Base-by-base conservation (phyloP, 1,284 basidiomycete species). In the Naganishia albida region DNA sequence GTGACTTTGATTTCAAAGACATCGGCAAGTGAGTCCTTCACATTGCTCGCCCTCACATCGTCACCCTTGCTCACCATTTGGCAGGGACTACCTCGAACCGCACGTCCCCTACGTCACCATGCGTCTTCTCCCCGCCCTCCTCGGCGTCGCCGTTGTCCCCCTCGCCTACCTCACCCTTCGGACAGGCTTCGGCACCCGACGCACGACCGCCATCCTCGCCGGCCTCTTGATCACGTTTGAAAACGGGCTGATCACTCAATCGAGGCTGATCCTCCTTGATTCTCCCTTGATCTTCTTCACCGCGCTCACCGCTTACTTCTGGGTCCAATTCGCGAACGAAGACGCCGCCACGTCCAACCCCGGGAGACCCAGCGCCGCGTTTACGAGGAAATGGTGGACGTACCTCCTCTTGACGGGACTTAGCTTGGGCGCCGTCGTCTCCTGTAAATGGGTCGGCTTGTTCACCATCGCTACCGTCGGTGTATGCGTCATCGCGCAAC, bases 401-500 rank as follows among this genome's bases (percentile, higher is more conserved):
- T 95, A 92, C 87, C 87, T 99, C 25, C 80, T 84, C n/a, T 83
- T 96, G 46, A 90, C 91, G 0, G 96, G 96, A 42, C 81, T 93
- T 20, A 86, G 87, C 0, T 86, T 99, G 20, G 96, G 96, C 49
- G 91, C 93, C 1, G 93, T 96, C 44, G 86, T 90, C 50, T 90
- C 88, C 73, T 93, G 91, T 81, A 99, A 99, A 80, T 99, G 96
- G 96, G 95, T 99, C 60, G 96, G 96, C 7, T 83, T 99, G 39
- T 98, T 99, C 81, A 99, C 94, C n/a, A 93, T 99, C 71, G 93
- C 94, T 7, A 95, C 94, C 3, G 81, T 99, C 63, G 96, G 95
- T 16, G 74, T 90, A 28, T 87, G 87, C 70, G 96, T 93, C 1
- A 73, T 99, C 48, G 81, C 85, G 46, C 95, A 96, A 74, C 83